Percentiles rank a stretch among this genome's conserved stretches.
These are phyloP conservation scores for Candida incommunis DNA, from an alignment of 805 yeast genomes.

Conservation along the genomic window DNA sequence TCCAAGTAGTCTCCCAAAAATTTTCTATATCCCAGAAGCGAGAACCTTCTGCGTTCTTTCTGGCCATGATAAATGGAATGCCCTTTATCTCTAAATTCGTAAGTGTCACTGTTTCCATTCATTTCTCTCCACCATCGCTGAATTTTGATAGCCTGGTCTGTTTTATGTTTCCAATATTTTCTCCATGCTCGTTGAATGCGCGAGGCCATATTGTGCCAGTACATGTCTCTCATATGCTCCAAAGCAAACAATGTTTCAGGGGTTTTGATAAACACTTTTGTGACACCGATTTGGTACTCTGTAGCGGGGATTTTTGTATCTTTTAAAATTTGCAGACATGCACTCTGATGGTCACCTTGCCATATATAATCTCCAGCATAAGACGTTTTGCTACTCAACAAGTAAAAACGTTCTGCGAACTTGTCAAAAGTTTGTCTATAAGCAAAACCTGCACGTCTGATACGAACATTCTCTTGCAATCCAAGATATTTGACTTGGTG, in stretches of 20 bases:
- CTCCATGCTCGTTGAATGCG: slow-evolving; percentile 97
- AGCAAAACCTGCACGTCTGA: slow-evolving; percentile 97
- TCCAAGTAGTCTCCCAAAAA: slow-evolving; percentile 90
- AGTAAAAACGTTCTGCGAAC: slow-evolving; percentile 85
- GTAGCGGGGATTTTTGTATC: slow-evolving; percentile 57
- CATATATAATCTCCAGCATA: slow-evolving; percentile 75
- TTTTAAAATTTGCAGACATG: slow-evolving; percentile 35
- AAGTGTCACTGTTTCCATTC: slow-evolving; percentile 68
- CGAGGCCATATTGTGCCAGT: slow-evolving; percentile 97
- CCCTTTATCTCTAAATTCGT: slow-evolving; percentile 77
- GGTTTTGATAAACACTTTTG: slow-evolving; percentile 87
- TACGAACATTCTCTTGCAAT: slow-evolving; percentile 89
- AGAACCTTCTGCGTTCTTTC: slow-evolving; percentile 82
- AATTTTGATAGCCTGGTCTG: slow-evolving; percentile 70
- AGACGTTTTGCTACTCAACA: slow-evolving; percentile 77
- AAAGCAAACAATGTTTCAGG: slow-evolving; percentile 93
- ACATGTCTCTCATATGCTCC: slow-evolving; percentile 91
- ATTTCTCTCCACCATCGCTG: slow-evolving; percentile 75
- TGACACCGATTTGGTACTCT: slow-evolving; percentile 84
- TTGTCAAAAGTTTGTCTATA: slow-evolving; percentile 93
- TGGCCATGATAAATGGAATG: slow-evolving; percentile 51
- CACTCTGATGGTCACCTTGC: slow-evolving; percentile 44
- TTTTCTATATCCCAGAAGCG: slow-evolving; percentile 74
- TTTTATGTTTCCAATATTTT: slow-evolving; percentile 61
- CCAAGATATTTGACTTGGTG: slow-evolving; percentile 96